Conservation (phyloP, 192 early-diverging fungal species). For the Coemansia sp. region DNA sequence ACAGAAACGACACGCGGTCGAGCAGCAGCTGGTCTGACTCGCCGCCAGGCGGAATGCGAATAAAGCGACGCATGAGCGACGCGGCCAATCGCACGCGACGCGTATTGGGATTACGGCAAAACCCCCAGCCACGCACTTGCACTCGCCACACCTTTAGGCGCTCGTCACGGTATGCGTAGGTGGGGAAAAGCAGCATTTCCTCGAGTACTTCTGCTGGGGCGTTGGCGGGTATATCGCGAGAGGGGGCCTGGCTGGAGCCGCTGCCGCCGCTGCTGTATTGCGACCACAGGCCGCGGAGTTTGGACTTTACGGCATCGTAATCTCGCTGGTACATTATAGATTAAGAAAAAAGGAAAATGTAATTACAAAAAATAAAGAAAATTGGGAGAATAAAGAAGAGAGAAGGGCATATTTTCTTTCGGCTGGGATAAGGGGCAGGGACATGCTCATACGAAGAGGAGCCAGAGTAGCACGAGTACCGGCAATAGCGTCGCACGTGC, state of each 20-base stretch:
- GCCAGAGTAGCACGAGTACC: not conserved
- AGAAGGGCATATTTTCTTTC: not conserved
- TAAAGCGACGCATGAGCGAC: slow-evolving; percentile 38
- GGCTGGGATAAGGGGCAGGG: not conserved
- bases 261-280: slow-evolving; percentile 15
- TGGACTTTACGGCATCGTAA: slow-evolving; percentile 33
- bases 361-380: slow-evolving; percentile 1
- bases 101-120: slow-evolving; percentile 31
- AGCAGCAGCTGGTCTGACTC: slow-evolving; percentile 32
- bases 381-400: not conserved
- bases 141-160: slow-evolving; percentile 49
- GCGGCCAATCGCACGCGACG: slow-evolving; percentile 34
- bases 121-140: slow-evolving; percentile 50
- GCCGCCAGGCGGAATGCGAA: slow-evolving; percentile 29
- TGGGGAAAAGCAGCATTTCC: slow-evolving; percentile 47
- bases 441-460: not conserved
- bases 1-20: slow-evolving; percentile 44
- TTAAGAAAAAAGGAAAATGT: not conserved
- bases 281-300: slow-evolving; percentile 38
- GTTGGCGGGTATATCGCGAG: not conserved
- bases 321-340: slow-evolving; percentile 27
- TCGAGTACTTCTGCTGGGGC: slow-evolving; percentile 9
- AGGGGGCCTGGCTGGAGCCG: not conserved
- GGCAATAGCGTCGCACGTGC: not conserved
- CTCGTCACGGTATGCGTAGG: slow-evolving; percentile 49